Conservation (phyloP, 2,329 filamentous ascomycete genomes). For the Fusarium abutilonis region DNA sequence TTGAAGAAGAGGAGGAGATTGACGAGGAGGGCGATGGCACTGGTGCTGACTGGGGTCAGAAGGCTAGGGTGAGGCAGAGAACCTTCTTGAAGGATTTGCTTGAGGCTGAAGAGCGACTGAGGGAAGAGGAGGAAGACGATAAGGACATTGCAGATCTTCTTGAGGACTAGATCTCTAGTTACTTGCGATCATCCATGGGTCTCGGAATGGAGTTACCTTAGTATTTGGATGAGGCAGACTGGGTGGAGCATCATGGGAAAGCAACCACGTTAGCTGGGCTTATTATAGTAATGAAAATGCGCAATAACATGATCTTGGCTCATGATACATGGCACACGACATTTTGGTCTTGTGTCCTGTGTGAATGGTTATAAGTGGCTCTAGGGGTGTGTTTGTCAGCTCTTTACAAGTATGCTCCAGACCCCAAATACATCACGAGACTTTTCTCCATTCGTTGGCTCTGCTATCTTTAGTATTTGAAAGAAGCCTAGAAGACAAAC, state of each 20-base stretch:
- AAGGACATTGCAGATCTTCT: constrained; percentile 80
- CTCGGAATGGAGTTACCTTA: constrained; percentile 7
- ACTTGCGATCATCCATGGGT: not conserved
- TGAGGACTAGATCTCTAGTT: constrained; percentile 55
- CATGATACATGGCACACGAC: not conserved
- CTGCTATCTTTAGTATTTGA: not conserved
- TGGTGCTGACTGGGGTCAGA: constrained; percentile 73
- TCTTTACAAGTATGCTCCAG: not conserved
- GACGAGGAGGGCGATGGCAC: constrained; percentile 58
- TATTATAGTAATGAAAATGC: not conserved
- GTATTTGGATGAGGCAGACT: constrained; percentile 5
- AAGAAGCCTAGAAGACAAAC: not conserved
- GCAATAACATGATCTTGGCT: not conserved
- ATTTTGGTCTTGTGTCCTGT: not conserved
- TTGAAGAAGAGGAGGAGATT: constrained; percentile 63
- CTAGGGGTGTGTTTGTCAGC: not conserved
- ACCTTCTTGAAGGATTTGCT: constrained; percentile 72
- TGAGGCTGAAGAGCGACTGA: constrained; percentile 69
- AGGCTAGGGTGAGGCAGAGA: constrained; percentile 74
- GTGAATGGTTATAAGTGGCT: not conserved
- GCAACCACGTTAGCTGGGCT: constrained; percentile 2
- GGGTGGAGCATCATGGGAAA: constrained; percentile 9
- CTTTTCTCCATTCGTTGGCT: not conserved
- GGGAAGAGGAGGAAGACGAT: constrained; percentile 72
- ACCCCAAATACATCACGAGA: not conserved